These are phyloP conservation scores for Cryptosporidium ryanae DNA, from an alignment of 169 alveolate genomes.

Conservation along the genomic window DNA sequence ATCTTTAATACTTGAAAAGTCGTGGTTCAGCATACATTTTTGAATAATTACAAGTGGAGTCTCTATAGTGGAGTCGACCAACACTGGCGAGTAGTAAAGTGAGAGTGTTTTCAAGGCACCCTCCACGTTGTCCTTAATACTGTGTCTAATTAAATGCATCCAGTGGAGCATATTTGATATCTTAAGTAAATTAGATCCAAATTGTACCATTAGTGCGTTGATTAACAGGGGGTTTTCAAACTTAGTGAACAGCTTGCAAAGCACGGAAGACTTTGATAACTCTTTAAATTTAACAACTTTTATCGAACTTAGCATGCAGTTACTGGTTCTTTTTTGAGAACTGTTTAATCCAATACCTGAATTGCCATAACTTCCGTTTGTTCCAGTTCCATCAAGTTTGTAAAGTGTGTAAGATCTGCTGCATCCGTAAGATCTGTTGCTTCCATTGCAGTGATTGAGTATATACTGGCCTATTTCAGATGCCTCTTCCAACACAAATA, in stretches of 20 bases:
- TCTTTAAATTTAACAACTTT: conserved; percentile 20
- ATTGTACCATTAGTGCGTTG: conserved; percentile 12
- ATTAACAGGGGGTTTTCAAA: conserved; percentile 6
- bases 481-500: conserved; percentile 53
- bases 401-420: conserved; percentile 28
- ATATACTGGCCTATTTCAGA: conserved; percentile 52
- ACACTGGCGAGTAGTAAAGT: conserved; percentile 43
- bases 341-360: conserved; percentile 5
- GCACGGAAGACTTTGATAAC: conserved; percentile 36
- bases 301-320: not conserved
- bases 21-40: conserved; percentile 34
- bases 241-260: conserved; percentile 32
- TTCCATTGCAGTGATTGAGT: conserved; percentile 16
- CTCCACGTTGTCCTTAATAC: conserved; percentile 1
- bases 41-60: conserved; percentile 31
- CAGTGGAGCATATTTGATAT: conserved; percentile 32
- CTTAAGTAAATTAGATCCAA: conserved; percentile 62
- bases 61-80: conserved; percentile 30
- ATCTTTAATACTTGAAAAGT: conserved; percentile 5
- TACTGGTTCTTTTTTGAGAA: conserved; percentile 1
- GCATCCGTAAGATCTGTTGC: conserved; percentile 17
- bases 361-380: too few species aligned
- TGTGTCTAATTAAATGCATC: conserved; percentile 7
- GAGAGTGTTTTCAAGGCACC: conserved; percentile 10
- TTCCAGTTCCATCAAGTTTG: conserved; percentile 11